phyloP scores from a whole-genome alignment of 2,329 filamentous ascomycete genomes.

The Alternaria sp. region DNA sequence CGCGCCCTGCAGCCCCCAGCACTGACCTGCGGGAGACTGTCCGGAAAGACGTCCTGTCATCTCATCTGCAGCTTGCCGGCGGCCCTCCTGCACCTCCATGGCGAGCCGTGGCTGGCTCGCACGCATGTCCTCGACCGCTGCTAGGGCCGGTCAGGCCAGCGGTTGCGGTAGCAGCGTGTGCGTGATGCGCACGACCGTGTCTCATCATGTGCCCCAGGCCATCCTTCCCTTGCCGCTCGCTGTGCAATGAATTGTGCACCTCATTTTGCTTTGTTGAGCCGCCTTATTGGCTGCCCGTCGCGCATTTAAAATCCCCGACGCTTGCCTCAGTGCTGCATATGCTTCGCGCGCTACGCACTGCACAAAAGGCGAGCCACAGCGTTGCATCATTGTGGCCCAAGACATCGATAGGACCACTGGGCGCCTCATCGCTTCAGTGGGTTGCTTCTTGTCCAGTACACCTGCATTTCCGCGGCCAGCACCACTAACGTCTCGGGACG shows the following conservation, averaged over 20 bases:
- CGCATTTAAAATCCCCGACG: constrained; percentile 18
- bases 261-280: constrained; percentile 4
- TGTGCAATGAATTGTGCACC: constrained; percentile 9
- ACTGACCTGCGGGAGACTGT: constrained; percentile 23
- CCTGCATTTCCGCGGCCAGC: not conserved
- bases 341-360: constrained; percentile 5
- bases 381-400: not conserved
- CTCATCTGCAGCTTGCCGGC: constrained; percentile 12
- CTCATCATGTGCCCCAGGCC: constrained; percentile 23
- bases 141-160: constrained; percentile 1
- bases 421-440: not conserved
- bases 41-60: constrained; percentile 25
- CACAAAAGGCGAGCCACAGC: constrained; percentile 6
- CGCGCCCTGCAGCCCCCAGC: constrained; percentile 22
- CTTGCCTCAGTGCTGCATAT: constrained; percentile 7
- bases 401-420: not conserved
- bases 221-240: constrained; percentile 20
- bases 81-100: not conserved
- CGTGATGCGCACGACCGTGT: constrained; percentile 22
- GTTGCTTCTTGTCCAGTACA: constrained; percentile 5
- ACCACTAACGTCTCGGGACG: constrained; percentile 19
- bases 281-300: constrained; percentile 12
- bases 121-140: constrained; percentile 3
- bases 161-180: constrained; percentile 7
- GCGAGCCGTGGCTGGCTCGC: constrained; percentile 10